These are phyloP conservation scores for Fusarium redolens DNA, from an alignment of 2,329 filamentous ascomycete genomes.

Conservation along the genomic window DNA sequence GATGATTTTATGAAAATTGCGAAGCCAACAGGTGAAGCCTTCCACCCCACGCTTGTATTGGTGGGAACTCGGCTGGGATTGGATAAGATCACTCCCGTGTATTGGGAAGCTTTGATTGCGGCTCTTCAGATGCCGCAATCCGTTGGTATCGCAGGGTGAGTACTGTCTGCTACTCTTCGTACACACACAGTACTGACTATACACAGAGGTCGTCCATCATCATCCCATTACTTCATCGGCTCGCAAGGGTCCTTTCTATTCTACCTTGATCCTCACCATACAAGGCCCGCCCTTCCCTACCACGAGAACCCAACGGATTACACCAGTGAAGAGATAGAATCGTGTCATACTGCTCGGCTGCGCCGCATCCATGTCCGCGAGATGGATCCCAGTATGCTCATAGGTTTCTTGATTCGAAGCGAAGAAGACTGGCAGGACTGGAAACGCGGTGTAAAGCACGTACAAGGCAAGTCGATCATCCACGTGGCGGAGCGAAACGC, in stretches of 20 bases:
- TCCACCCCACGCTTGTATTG: slow-evolving; percentile 87
- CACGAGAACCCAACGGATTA: slow-evolving; percentile 68
- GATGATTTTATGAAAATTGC: slow-evolving; percentile 86
- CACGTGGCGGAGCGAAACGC: slow-evolving; percentile 82
- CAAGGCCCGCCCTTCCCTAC: slow-evolving; percentile 77
- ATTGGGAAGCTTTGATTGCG: slow-evolving; percentile 92
- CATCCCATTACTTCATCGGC: slow-evolving; percentile 75
- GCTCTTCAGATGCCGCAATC: slow-evolving; percentile 89
- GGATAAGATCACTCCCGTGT: slow-evolving; percentile 92
- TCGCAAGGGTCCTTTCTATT: slow-evolving; percentile 81
- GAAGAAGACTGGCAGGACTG: slow-evolving; percentile 87
- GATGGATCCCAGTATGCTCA: slow-evolving; percentile 98
- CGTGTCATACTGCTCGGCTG: slow-evolving; percentile 88
- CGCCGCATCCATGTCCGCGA: slow-evolving; percentile 86
- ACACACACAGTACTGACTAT: slow-evolving; percentile 21
- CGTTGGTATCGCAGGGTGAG: slow-evolving; percentile 94
- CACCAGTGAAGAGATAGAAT: slow-evolving; percentile 77
- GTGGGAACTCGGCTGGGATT: slow-evolving; percentile 91
- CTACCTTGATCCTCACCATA: slow-evolving; percentile 94
- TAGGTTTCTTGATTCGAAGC: slow-evolving; percentile 87
- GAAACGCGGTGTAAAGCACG: slow-evolving; percentile 79
- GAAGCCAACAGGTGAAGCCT: slow-evolving; percentile 70
- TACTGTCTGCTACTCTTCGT: not conserved
- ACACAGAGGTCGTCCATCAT: slow-evolving; percentile 85
- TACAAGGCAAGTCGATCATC: slow-evolving; percentile 86